Base-by-base conservation (phyloP, 2,329 filamentous ascomycete genomes). In the Alternaria arborescens region DNA sequence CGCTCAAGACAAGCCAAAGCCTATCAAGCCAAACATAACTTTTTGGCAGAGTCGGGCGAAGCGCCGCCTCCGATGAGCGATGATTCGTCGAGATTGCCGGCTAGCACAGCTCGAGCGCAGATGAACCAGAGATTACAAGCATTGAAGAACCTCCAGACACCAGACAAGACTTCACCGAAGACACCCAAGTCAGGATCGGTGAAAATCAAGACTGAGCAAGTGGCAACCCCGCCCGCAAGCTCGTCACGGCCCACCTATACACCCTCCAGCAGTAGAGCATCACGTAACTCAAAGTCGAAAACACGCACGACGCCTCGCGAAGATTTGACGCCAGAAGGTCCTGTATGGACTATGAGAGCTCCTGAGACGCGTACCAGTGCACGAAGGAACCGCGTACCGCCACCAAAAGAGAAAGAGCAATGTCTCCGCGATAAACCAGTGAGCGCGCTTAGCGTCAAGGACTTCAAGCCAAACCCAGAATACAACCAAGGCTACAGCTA, bases 401-500 rank as follows among this genome's bases (percentile, higher is more conserved):
- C 62, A 16, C 32, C 56, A 24, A 66, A 62, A 24, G 44, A 60
- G 4, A 54, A 63, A 20, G 44, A 36, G 14, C 32, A 36, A 14
- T 67, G 60, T 22, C 70, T 77, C n/a, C 87, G 92, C 50, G 76
- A 82, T 10, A 87, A 84, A 52, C 85, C 88, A 0, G 65, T 88
- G 3, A 79, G 83, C 0, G 81, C 85, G 34, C 83, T 97, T 12
- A 81, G 81, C 14, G 80, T 90, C 1, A 86, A 87, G 12, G 90
- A 97, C 77, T 97, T 97, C 82, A 94, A 90, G 74, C 83, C 95
- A 69, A 97, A 97, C 65, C 89, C 92, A 0, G 81, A 82, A 5
- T 85, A 83, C 67, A 94, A 94, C 65, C 85, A 90, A 42, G 91
- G 91, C 2, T 82, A 88, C 43, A 85, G 88, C 55, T 92, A 87